phyloP scores from a whole-genome alignment of 192 early-diverging fungal genomes.

The Rhizophagus prolifer region DNA sequence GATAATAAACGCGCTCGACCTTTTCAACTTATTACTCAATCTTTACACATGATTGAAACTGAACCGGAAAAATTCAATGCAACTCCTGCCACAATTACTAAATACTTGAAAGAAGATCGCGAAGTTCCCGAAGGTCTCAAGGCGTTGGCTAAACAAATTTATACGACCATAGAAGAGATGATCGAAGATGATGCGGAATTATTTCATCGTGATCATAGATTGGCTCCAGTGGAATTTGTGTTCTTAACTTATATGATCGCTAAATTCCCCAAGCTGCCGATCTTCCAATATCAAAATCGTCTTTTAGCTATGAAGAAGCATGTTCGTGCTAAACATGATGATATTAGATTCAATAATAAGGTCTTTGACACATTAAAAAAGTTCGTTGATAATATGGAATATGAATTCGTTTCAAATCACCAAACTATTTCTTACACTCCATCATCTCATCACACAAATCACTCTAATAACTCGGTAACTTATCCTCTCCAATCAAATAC shows the following conservation, averaged over 20 bases:
- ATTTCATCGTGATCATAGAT: slow-evolving; percentile 23
- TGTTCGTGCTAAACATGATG: slow-evolving; percentile 23
- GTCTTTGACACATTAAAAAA: slow-evolving; percentile 22
- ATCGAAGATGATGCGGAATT: slow-evolving; percentile 27
- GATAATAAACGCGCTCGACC: slow-evolving; percentile 24
- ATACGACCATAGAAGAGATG: slow-evolving; percentile 14
- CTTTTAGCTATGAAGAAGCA: slow-evolving; percentile 24
- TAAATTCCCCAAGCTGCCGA: slow-evolving; percentile 16
- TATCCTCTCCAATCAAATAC: background rate
- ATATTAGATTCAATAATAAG: slow-evolving; percentile 27
- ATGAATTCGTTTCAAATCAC: slow-evolving; percentile 1
- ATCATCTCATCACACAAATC: background rate
- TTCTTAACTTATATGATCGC: slow-evolving; percentile 23
- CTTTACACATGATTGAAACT: slow-evolving; percentile 26
- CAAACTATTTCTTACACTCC: background rate
- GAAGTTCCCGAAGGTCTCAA: slow-evolving; percentile 11
- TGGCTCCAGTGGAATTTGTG: slow-evolving; percentile 28
- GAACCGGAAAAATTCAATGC: slow-evolving; percentile 25
- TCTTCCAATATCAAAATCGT: slow-evolving; percentile 27
- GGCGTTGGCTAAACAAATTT: slow-evolving; percentile 5
- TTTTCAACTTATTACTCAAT: slow-evolving; percentile 31
- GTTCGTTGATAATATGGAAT: slow-evolving; percentile 24
- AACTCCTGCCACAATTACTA: slow-evolving; percentile 17
- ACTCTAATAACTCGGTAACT: background rate
- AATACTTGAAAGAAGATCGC: slow-evolving; percentile 26